Evolutionary conservation across 2,329 filamentous ascomycete species (phyloP), one percentile per base, ranked within the genome.

Genomic region (Trichoderma atrobrunneum): DNA sequence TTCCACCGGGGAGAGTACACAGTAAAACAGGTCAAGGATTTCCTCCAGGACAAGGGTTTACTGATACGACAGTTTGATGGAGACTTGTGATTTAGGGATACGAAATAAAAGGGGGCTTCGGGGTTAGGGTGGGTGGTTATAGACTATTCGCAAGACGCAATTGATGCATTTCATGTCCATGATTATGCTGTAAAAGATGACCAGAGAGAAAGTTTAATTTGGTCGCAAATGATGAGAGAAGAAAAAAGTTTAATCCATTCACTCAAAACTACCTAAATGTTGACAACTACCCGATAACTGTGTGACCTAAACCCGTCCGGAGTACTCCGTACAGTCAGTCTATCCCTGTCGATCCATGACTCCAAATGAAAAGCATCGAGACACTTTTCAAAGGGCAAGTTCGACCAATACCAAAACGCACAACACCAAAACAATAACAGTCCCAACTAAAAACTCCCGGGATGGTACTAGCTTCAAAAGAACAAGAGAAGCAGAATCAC

Each of bases 1-100:
- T 99, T 99, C 83, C 96, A 99, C 84, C 87, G 96, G 63, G 93
- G 92, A 48, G 95, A 99, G 84, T 99, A 95, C 82, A 97, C 95
- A 0, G 95, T 99, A 18, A 91, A 90, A 81, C 91, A 98, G 78
- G 96, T 99, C 62, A 99, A 99, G 83, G 92, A 97, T 72, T 88
- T 93, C 78, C 82, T 99, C 72, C 85, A 86, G 28, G 85, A 87
- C 43, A 89, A 90, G 78, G 93, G 93, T 0, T 85, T 97, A 72
- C 81, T 93, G 72, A 92, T 98, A n/a, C 88, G 96, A 74, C 88
- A 90, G 72, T 94, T 92, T 78, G 95, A 98, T 76, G 86, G 86
- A 1, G 85, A 84, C 8, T 73, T 77, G 83, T 64, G n/a, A 62
- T 72, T 34, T 60, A 18, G 54, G 26, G 32, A 59, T 66, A 34